Base-by-base conservation (phyloP, 1,139 yeast species). In the Yamadazyma trypodendri region DNA sequence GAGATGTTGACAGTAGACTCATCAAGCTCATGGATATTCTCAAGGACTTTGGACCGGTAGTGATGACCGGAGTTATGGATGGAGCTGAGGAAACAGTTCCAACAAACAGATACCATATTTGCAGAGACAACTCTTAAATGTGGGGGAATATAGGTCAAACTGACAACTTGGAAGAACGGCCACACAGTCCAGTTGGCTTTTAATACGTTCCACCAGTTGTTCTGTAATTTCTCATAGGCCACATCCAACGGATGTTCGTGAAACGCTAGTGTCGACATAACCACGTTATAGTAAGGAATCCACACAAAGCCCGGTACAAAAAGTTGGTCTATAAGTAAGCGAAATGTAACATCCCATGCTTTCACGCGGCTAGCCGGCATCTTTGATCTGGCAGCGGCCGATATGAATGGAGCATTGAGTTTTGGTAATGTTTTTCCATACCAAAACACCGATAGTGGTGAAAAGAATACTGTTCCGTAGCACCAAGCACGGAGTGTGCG, bases 391-490 rank as follows among this genome's bases (percentile, higher is more conserved):
- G 39, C 14, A 45, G 43, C 34, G 36, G 24, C 8, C 2, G 49
- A 39, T 4, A 67, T 43, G 30, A 68, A 64, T 5, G 79, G 79
- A 42, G 66, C 69, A 36, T 61, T 64, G 9, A 83, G 55, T 25
- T 52, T 61, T 24, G 84, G 79, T 17, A 87, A 61, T 9, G 78
- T 61, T 33, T 60, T 65, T 13, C 74, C 74, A 55, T 83, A 87
- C 86, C 94, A 84, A 40, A 67, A 65, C 39, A 78, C 81, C 16
- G 87, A 87, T 30, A 86, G 62, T 11, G 95, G 90, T 0, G 92
- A 82, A 56, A 88, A 88, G 34, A 88, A 66, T n/a, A 77, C 50
- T 0, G 86, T 75, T 1, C 97, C 97, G 54, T 87, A 89, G 6
- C 77, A 50, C 41, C 77, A 68, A 4, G 95, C 87, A 40, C 96